These are phyloP conservation scores for Verticillium tricorpus DNA, from an alignment of 2,329 filamentous ascomycete genomes.

Conservation along the genomic window DNA sequence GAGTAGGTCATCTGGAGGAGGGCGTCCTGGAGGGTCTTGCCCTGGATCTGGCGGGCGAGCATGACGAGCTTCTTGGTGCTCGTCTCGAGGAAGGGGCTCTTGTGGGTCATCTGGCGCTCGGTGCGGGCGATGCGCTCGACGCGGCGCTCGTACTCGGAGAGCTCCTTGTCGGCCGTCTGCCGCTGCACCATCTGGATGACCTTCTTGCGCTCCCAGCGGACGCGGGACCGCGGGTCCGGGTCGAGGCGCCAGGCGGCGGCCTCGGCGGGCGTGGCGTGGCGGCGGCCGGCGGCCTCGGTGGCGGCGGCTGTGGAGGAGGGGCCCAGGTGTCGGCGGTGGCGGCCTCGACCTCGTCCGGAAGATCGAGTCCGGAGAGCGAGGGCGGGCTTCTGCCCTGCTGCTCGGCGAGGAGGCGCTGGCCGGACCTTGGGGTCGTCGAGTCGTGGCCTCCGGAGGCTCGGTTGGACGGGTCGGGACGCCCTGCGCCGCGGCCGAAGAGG, in stretches of 20 bases:
- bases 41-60: slow-evolving; percentile 81
- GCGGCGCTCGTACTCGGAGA: slow-evolving; percentile 43
- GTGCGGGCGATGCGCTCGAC: slow-evolving; percentile 63
- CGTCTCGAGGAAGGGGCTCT: slow-evolving; percentile 73
- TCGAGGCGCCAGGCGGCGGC: slow-evolving; percentile 63
- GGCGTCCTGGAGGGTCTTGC: slow-evolving; percentile 91
- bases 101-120: slow-evolving; percentile 50
- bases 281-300: slow-evolving; percentile 12
- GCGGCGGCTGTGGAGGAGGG: neutral
- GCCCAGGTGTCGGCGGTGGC: slow-evolving; percentile 14
- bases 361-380: slow-evolving; percentile 51
- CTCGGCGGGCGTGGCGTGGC: slow-evolving; percentile 27
- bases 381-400: slow-evolving; percentile 31
- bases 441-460: slow-evolving; percentile 28
- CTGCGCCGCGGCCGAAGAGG: slow-evolving; percentile 26
- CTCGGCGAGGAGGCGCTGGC: slow-evolving; percentile 31
- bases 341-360: slow-evolving; percentile 49
- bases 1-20: slow-evolving; percentile 93
- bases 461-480: slow-evolving; percentile 15
- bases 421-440: slow-evolving; percentile 38
- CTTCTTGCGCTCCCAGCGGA: slow-evolving; percentile 79
- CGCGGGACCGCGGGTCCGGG: slow-evolving; percentile 67
- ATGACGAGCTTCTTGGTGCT: slow-evolving; percentile 88
- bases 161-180: slow-evolving; percentile 51
- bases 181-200: slow-evolving; percentile 70